These are phyloP conservation scores for Pythium apleroticum DNA, from an alignment of 352 stramenopile species.

Conservation along the genomic window DNA sequence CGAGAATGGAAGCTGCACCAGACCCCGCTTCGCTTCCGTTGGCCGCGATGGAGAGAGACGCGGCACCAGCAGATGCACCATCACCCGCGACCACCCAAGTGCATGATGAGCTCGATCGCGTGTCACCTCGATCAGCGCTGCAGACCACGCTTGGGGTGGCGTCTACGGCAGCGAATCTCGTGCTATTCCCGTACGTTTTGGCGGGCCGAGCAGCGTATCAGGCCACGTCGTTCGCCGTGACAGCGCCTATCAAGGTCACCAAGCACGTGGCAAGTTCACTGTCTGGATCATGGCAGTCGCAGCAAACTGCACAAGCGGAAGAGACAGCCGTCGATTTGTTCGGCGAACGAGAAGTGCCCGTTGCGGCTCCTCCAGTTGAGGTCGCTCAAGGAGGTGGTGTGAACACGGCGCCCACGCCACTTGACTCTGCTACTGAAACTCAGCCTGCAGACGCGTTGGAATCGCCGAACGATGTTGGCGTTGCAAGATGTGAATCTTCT, in stretches of 20 bases:
- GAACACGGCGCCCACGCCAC: background rate
- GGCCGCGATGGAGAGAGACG: background rate
- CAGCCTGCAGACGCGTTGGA: background rate
- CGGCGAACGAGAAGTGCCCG: conserved; percentile 31
- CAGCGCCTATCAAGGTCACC: conserved; percentile 57
- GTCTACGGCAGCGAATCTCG: conserved; percentile 53
- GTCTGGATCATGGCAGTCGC: conserved; percentile 21
- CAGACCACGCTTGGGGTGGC: conserved; percentile 58
- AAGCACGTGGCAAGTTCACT: conserved; percentile 49
- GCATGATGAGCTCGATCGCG: background rate
- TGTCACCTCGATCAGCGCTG: conserved; percentile 29
- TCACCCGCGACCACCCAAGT: background rate
- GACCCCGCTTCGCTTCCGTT: background rate
- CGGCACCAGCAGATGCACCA: background rate
- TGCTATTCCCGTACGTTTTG: conserved; percentile 62
- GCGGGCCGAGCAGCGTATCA: conserved; percentile 57
- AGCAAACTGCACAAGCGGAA: conserved; percentile 9
- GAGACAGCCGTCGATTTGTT: conserved; percentile 43
- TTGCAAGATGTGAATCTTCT: background rate
- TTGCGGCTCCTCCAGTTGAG: background rate
- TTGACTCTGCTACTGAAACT: background rate
- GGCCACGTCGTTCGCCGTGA: conserved; percentile 55
- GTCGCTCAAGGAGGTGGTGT: background rate
- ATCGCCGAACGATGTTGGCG: background rate
- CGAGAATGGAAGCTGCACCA: background rate